Evolutionary conservation across 1,284 basidiomycete genomes (phyloP).

Genomic region (Ustilago trichophora): DNA sequence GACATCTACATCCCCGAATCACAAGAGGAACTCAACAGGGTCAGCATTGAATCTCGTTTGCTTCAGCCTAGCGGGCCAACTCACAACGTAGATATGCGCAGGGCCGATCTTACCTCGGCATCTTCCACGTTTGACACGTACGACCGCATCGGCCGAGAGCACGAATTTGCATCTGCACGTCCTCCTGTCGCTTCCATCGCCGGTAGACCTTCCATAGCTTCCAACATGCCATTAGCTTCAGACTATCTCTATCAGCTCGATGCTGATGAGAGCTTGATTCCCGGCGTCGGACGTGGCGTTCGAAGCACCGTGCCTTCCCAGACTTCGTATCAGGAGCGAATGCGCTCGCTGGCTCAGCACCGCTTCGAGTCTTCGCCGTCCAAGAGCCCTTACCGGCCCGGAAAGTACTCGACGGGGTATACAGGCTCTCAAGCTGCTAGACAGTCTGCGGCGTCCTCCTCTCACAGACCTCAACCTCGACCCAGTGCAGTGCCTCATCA

Average conservation of each 20-base stretch:
- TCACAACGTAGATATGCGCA: conserved; percentile 15
- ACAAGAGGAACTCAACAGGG: conserved; percentile 32
- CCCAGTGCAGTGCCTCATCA: conserved; percentile 9
- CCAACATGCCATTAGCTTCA: conserved; percentile 2
- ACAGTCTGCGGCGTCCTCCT: conserved; percentile 7
- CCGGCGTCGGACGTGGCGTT: conserved; percentile 48
- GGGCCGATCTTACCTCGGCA: conserved; percentile 18
- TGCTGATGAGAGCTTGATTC: conserved; percentile 47
- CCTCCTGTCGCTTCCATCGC: neutral
- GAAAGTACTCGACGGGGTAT: conserved; percentile 22
- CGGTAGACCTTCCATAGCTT: conserved; percentile 4
- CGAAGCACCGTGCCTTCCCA: conserved; percentile 17
- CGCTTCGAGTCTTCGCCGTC: conserved; percentile 28
- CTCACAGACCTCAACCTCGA: conserved; percentile 7
- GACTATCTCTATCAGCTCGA: conserved; percentile 11
- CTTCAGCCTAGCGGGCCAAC: conserved; percentile 20
- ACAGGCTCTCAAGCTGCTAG: neutral
- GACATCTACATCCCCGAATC: conserved; percentile 47
- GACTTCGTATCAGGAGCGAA: conserved; percentile 24
- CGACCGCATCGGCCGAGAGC: conserved; percentile 45
- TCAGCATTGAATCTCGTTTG: conserved; percentile 39
- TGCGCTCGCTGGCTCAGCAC: conserved; percentile 23
- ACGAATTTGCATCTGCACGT: conserved; percentile 17
- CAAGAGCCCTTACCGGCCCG: conserved; percentile 31
- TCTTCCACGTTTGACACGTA: conserved; percentile 45